Percentiles rank a stretch among this genome's conserved stretches.
phyloP scores from a whole-genome alignment of 768 basidiomycete species.

The Peribolospora kevripleyi region DNA sequence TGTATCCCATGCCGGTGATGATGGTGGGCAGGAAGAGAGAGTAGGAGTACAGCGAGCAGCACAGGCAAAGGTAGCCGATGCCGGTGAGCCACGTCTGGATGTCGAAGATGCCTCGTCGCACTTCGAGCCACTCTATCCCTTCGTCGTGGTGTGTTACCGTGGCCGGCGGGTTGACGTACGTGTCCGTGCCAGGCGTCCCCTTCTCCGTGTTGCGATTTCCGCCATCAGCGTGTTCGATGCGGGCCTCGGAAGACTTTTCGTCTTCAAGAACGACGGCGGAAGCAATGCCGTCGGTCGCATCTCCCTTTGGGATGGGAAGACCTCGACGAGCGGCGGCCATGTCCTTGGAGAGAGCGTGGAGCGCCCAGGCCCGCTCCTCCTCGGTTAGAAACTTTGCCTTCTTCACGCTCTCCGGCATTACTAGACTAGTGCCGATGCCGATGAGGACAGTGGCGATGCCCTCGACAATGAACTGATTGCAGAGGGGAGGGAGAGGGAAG shows the following conservation, averaged over 20 bases:
- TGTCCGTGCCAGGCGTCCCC: too few relatives aligned
- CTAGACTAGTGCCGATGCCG: neutral
- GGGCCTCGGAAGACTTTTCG: too few relatives aligned
- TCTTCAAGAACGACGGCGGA: too few relatives aligned
- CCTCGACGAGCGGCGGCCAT: neutral
- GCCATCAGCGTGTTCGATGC: too few relatives aligned
- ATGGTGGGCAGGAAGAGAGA: neutral
- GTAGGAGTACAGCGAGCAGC: neutral
- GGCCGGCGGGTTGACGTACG: neutral
- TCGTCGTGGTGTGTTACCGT: neutral
- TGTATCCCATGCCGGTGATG: neutral
- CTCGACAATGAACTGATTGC: neutral
- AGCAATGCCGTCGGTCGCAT: too few relatives aligned
- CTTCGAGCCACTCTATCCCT: neutral
- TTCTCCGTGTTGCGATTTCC: too few relatives aligned
- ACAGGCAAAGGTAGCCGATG: neutral
- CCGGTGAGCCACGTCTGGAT: neutral
- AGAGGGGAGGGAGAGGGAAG: neutral
- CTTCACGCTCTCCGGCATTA: slow-evolving; percentile 1
- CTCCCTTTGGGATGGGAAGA: too few relatives aligned
- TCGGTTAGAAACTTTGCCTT: slow-evolving; percentile 3
- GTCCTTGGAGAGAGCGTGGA: neutral
- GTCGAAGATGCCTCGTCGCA: neutral
- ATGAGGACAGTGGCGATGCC: slow-evolving; percentile 1
- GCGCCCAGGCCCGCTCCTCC: neutral